These are phyloP conservation scores for Vickermania ingenoplastis DNA, from an alignment of 208 protist species.

Conservation along the genomic window DNA sequence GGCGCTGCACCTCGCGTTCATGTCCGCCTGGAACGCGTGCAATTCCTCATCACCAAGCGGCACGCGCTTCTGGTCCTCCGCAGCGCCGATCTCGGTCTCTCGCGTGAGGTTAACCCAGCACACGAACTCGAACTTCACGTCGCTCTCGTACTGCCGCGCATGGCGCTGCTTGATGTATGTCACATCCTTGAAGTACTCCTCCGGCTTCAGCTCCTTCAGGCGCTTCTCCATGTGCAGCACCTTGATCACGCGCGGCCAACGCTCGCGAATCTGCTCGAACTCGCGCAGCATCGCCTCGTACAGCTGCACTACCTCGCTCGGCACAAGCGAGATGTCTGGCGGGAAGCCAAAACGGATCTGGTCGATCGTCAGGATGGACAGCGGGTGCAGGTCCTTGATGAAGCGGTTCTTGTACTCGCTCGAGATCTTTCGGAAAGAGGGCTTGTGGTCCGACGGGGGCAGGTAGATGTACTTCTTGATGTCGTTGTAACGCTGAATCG, in stretches of 20 bases:
- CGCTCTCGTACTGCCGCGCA: constrained; percentile 75
- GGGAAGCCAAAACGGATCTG: constrained; percentile 77
- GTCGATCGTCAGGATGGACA: constrained; percentile 78
- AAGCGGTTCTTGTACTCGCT: constrained; percentile 41
- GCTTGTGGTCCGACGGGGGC: constrained; percentile 38
- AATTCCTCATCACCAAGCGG: too few relatives aligned
- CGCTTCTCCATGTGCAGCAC: constrained; percentile 33
- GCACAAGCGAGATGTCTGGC: constrained; percentile 80
- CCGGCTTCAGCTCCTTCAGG: constrained; percentile 43
- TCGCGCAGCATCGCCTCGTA: constrained; percentile 49
- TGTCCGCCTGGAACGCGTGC: constrained; percentile 37
- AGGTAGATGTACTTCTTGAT: constrained; percentile 88
- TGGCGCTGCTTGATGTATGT: constrained; percentile 78
- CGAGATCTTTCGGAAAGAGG: constrained; percentile 45
- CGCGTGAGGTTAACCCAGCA: constrained; percentile 74
- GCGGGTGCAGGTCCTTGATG: constrained; percentile 78
- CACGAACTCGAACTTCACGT: constrained; percentile 73
- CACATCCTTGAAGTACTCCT: constrained; percentile 71
- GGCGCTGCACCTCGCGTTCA: constrained; percentile 33
- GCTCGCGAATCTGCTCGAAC: constrained; percentile 41
- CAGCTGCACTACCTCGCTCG: constrained; percentile 82
- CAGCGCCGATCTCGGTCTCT: constrained; percentile 20
- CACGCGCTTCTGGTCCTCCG: constrained; percentile 24
- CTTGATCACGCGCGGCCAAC: constrained; percentile 21
- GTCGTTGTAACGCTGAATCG: constrained; percentile 88